phyloP scores from a whole-genome alignment of 345 rosid species.

The Cardiospermum halicacabum region DNA sequence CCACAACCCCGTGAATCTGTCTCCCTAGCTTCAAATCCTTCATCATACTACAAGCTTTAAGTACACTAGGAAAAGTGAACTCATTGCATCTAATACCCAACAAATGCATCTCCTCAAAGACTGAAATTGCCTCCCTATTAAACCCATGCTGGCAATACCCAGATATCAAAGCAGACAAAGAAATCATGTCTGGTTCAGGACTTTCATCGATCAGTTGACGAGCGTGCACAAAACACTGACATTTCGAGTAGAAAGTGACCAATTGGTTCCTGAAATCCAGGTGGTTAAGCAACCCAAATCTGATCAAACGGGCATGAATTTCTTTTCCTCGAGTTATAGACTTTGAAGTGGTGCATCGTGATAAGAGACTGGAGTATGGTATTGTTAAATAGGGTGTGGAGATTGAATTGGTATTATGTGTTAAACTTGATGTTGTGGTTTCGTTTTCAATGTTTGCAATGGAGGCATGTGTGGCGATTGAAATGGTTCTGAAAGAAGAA shows the following conservation, averaged over 20 bases:
- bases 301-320: slow-evolving; percentile 39
- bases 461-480: slow-evolving; percentile 15
- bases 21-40: slow-evolving; percentile 43
- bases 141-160: slow-evolving; percentile 47
- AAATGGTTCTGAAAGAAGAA: slow-evolving; percentile 11
- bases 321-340: slow-evolving; percentile 29
- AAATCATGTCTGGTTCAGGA: slow-evolving; percentile 52
- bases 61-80: slow-evolving; percentile 56
- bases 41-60: slow-evolving; percentile 47
- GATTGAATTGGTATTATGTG: not conserved
- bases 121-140: slow-evolving; percentile 34
- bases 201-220: slow-evolving; percentile 49
- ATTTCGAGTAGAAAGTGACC: slow-evolving; percentile 32
- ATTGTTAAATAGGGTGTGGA: slow-evolving; percentile 11
- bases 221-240: slow-evolving; percentile 36
- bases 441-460: slow-evolving; percentile 2
- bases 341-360: slow-evolving; percentile 39
- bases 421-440: not conserved
- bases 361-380: slow-evolving; percentile 32
- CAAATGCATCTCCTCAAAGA: slow-evolving; percentile 38
- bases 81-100: slow-evolving; percentile 52
- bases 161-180: slow-evolving; percentile 68
- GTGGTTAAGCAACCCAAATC: slow-evolving; percentile 26
- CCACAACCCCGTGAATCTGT: slow-evolving; percentile 53
- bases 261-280: slow-evolving; percentile 31